phyloP scores from a whole-genome alignment of 805 yeast species.

The Maudiozyma pseudohumilis region DNA sequence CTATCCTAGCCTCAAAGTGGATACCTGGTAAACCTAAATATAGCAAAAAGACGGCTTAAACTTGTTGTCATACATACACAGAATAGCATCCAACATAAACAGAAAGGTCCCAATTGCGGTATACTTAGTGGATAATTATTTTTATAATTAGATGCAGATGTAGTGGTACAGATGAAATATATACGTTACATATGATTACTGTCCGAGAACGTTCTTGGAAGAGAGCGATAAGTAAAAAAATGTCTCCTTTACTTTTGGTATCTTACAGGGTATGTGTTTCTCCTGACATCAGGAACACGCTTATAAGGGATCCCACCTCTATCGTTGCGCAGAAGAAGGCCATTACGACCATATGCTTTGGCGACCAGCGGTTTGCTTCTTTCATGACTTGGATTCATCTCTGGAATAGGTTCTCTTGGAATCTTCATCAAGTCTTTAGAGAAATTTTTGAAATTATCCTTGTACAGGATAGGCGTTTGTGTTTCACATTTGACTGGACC shows the following conservation, averaged over 20 bases:
- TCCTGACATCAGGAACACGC: slow-evolving; percentile 24
- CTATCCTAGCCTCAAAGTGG: slow-evolving; percentile 19
- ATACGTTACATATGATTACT: too few relatives aligned
- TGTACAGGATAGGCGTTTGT: slow-evolving; percentile 15
- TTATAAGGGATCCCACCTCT: slow-evolving; percentile 31
- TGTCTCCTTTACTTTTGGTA: too few relatives aligned
- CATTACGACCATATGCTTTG: slow-evolving; percentile 28
- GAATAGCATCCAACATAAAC: too few relatives aligned
- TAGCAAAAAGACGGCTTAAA: not conserved
- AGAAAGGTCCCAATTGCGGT: too few relatives aligned
- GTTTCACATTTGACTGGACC: slow-evolving; percentile 25
- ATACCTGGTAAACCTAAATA: slow-evolving; percentile 3
- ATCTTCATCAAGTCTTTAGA: slow-evolving; percentile 17
- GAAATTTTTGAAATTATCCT: slow-evolving; percentile 20
- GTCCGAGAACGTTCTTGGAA: too few relatives aligned
- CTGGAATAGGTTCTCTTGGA: slow-evolving; percentile 23
- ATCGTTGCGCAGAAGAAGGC: slow-evolving; percentile 23
- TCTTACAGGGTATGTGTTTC: slow-evolving; percentile 19
- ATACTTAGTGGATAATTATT: too few relatives aligned
- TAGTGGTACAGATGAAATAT: too few relatives aligned
- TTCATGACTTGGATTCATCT: slow-evolving; percentile 3
- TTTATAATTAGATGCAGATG: too few relatives aligned
- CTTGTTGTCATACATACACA: too few relatives aligned
- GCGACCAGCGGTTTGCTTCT: slow-evolving; percentile 20
- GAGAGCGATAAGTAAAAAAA: too few relatives aligned